Evolutionary conservation across 108 stramenopile species (phyloP), one percentile per base, ranked within the genome.

Genomic region (Skeletonema grethae): DNA sequence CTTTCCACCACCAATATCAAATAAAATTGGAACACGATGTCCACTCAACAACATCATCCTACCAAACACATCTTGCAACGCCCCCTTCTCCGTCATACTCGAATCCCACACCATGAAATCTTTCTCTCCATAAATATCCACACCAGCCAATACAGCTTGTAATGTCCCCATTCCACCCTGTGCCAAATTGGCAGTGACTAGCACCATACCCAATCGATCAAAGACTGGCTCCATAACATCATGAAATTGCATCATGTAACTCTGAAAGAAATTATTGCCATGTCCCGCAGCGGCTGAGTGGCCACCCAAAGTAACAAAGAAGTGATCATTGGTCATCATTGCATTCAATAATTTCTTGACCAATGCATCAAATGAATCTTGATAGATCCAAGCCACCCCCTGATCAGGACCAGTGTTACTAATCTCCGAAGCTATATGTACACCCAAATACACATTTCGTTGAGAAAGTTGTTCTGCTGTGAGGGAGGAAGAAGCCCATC

Each of bases 171-270:
- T 70, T 0, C 83, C 79, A 24, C 77, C 79, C 74, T 80, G 82
- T 5, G 84, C 87, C 38, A 80, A 62, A 64, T 85, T 85, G 20
- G 84, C 65, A 34, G 63, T 76, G 28, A 85, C 83, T 10, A 88
- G 59, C 25, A 70, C 45, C 72, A 88, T 75, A 16, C 85, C 85
- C 34, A 88, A 59, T 1, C 69, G 71, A 60, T 81, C 72, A 43
- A 88, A 76, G 4, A 88, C 74, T 41, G 85, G 85, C 69, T 86
- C 87, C 85, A 88, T 86, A 15, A 86, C 57, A 1, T 73, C 36
- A 22, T 84, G 72, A 55, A 88, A 85, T 65, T 84, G 67, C 83
- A 88, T 85, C 63, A 84, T 80, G 60, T 78, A 78, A 48, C 63
- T 58, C 50, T 78, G 77, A 59, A 65, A 57, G 31, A 78, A 78